A percentile compares a stretch with the other conserved stretches of the same genome.
Evolutionary conservation across 2,329 filamentous ascomycete species (phyloP).

Genomic region (Phoma herbarum): DNA sequence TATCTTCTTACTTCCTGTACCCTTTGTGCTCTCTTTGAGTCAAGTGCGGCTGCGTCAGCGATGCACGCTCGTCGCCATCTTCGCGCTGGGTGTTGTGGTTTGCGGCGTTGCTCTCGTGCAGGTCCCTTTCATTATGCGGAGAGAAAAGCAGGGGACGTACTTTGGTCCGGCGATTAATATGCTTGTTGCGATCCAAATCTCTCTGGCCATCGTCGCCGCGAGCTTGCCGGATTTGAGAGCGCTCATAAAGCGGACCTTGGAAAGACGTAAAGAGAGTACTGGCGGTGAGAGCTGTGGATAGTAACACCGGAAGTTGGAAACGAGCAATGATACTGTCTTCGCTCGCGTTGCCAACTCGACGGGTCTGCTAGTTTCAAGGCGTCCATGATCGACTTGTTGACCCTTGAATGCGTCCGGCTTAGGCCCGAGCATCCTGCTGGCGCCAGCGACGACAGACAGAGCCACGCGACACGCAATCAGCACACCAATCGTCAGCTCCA

Average conservation of each 20-base stretch:
- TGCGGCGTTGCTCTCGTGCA: constrained; percentile 40
- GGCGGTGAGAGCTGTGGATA: constrained; percentile 14
- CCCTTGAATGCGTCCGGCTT: not conserved
- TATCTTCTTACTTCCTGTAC: constrained; percentile 39
- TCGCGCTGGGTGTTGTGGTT: constrained; percentile 38
- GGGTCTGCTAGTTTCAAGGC: not conserved
- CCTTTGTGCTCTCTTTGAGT: constrained; percentile 37
- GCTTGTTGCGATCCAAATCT: constrained; percentile 38
- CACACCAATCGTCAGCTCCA: not conserved
- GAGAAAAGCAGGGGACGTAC: constrained; percentile 30
- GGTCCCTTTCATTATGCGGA: constrained; percentile 39
- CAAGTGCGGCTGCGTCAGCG: constrained; percentile 34
- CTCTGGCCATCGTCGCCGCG: constrained; percentile 38
- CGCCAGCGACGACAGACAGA: not conserved
- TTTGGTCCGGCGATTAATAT: constrained; percentile 41
- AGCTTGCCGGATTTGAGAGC: constrained; percentile 40
- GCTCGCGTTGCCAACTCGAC: not conserved
- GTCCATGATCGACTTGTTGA: constrained; percentile 1
- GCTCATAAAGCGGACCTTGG: constrained; percentile 22
- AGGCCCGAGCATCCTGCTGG: not conserved
- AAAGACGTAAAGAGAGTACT: not conserved
- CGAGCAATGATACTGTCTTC: not conserved
- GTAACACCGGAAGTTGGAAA: not conserved
- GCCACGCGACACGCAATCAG: not conserved
- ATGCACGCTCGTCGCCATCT: constrained; percentile 33